A percentile compares a stretch with the other conserved stretches of the same genome.
phyloP scores from a whole-genome alignment of 1,139 yeast species.

The Debaryomycetaceae sp. region DNA sequence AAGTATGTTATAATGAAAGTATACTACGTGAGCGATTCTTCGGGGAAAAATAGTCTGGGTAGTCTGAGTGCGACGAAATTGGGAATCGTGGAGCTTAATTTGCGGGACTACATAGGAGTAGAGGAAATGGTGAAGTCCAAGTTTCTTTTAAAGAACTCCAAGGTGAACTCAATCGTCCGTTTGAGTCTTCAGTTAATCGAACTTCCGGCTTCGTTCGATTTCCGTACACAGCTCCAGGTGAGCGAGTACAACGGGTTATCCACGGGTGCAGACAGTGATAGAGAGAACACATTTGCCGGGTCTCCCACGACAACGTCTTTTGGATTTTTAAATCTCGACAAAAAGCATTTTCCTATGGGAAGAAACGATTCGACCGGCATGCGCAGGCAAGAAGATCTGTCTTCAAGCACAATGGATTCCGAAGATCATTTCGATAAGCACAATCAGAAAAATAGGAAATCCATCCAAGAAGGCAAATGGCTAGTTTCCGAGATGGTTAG shows the following conservation, averaged over 20 bases:
- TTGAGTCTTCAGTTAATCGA: constrained; percentile 37
- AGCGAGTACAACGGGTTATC: constrained; percentile 20
- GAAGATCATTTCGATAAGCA: constrained; percentile 1
- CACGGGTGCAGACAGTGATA: background rate
- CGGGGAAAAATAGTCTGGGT: constrained; percentile 5
- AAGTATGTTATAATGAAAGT: constrained; percentile 35
- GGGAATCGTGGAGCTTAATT: constrained; percentile 66
- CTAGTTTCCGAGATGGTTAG: background rate
- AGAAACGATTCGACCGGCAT: background rate
- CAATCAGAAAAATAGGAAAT: background rate
- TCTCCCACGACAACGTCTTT: background rate
- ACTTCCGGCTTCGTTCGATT: constrained; percentile 42
- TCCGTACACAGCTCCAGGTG: constrained; percentile 40
- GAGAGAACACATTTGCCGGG: background rate
- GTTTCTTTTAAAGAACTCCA: constrained; percentile 71
- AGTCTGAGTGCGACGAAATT: constrained; percentile 34
- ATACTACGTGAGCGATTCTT: constrained; percentile 23
- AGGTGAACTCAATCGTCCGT: constrained; percentile 74
- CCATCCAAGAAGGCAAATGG: background rate
- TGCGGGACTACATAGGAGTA: constrained; percentile 68
- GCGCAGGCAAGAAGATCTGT: background rate
- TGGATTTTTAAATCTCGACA: background rate
- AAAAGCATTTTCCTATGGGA: constrained; percentile 25
- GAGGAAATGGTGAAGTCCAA: constrained; percentile 53
- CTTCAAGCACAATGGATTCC: background rate